Base-by-base conservation (phyloP, 345 rosid species). In the Chamaenerion angustifolium region DNA sequence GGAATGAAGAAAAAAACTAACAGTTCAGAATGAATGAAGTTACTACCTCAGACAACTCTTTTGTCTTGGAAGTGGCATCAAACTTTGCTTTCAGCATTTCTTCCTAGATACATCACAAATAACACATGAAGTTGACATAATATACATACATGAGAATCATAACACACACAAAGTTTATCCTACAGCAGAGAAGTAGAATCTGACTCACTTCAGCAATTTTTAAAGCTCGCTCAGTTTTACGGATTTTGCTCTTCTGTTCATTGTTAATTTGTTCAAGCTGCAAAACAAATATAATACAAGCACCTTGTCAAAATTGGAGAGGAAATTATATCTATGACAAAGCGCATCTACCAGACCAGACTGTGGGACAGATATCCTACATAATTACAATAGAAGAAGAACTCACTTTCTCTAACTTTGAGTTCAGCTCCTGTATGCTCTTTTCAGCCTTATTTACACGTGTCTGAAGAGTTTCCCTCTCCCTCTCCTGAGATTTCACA, bases 171-270 rank as follows among this genome's bases (percentile, higher is more conserved):
- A 31, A 4, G 37, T 31, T 31, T 21, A 21, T 21, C 25, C 25
- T 21, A n/a, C n/a, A n/a, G n/a, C 2, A 5, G 5, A 5, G 5
- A 23, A 4, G 8, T 6, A 11, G 43, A 40, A 10, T 11, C 16
- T 40, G 43, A 21, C 49, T 61, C 67, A 93, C 99, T 88, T 93
- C 95, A 48, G 95, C 95, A 52, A 77, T 68, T 68, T 82, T 81
- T 35, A 88, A 94, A 59, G 97, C 95, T 44, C 92, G 94, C 52
- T 93, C 97, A 49, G 76, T 79, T 76, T 82, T 85, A 16, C 77
- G 78, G 48, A 88, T 77, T 71, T 71, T 79, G 61, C 67, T 72
- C 72, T 70, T 79, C 65, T 85, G 92, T 58, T 81, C 95, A 17
- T 79, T 84, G 53, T 69, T 85, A 50, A 68, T 73, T 72, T 71